Base-by-base conservation (phyloP, 2,329 filamentous ascomycete genomes). In the Gyromitra esculenta region DNA sequence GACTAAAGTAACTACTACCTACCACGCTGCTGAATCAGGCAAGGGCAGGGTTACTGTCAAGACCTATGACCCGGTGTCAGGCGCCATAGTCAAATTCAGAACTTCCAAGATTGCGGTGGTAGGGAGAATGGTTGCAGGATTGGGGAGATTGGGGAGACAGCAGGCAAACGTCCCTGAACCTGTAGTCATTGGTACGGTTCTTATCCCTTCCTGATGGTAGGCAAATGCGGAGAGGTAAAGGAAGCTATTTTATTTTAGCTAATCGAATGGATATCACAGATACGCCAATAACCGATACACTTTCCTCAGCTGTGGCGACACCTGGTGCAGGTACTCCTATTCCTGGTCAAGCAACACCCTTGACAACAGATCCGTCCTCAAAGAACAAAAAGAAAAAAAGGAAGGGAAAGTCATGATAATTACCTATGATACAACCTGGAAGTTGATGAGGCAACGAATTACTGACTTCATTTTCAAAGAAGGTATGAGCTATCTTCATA, bases 81-180 rank as follows among this genome's bases (percentile, higher is more conserved):
- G 96, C 81, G 90, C 91, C 74, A 91, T 91, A 77, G 87, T 99
- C 78, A 97, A 97, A 85, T 98, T 97, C 86, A 88, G 89, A 82
- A 99, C 96, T 45, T 91, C 91, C 82, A 97, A 97, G 84, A 93
- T 92, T 21, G 92, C 93, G 21, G 95, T 98, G 85, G 94, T 99
- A 8, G 91, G 91, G 31, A 87, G 96, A 37, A 85, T 99, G 81
- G 89, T 99, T 73, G 89, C 89, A 66, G 89, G 91, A 56, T 84
- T 99, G 78, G 94, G 93, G 0, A 88, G 89, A 73, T 84, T 97
- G 80, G 93, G 91, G n/a, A 87, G 90, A 70, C 88, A 87, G 73
- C 91, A 92, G 86, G 89, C 88, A 13, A 89, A 87, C 43, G 82
- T 91, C 79, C 85, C 86, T 15, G 82, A 79, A 77, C 83, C 66